Evolutionary conservation across 2,329 filamentous ascomycete genomes (phyloP).

Genomic region (Colletotrichum sp.): DNA sequence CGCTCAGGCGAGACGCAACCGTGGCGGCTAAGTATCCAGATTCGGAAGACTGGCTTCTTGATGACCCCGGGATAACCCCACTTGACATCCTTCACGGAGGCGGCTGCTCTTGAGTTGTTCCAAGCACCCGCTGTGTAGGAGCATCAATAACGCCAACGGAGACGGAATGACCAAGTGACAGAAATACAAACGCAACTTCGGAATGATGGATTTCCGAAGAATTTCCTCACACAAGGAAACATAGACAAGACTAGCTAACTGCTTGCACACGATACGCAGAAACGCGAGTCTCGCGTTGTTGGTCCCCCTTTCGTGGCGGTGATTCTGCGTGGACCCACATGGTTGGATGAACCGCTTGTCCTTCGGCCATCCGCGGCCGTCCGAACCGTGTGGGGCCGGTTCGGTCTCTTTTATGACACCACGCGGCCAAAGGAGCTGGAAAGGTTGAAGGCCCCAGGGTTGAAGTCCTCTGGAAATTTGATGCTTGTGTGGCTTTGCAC

Average conservation of each 20-base stretch:
- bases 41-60: neutral
- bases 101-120: neutral
- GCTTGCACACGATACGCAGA: neutral
- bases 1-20: neutral
- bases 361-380: slow-evolving; percentile 8
- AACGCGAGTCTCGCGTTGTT: neutral
- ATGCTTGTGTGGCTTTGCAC: neutral
- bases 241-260: neutral
- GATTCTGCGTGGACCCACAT: neutral
- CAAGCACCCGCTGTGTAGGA: neutral
- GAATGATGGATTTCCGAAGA: neutral
- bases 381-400: neutral
- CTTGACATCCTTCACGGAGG: neutral
- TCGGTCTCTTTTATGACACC: neutral
- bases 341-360: neutral
- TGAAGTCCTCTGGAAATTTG: neutral
- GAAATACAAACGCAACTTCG: neutral
- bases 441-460: neutral
- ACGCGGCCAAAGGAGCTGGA: neutral
- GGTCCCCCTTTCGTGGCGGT: neutral
- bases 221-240: neutral
- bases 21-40: neutral
- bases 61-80: neutral
- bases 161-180: neutral
- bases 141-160: neutral